Evolutionary conservation across 306 rosid species (phyloP).

Genomic region (Trifolium pratense): DNA sequence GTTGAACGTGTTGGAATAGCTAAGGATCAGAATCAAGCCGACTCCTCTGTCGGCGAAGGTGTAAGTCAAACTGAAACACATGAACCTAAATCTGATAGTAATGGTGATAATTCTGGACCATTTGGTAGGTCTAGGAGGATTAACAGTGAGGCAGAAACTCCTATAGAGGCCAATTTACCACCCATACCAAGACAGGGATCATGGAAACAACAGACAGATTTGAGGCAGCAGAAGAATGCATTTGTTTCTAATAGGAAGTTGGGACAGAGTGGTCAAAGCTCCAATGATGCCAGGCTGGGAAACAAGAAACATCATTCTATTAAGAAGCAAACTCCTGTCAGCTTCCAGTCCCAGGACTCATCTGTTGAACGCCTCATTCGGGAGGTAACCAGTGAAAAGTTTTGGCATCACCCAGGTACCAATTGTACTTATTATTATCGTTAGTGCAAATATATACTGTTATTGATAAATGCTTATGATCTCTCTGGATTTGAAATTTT

Average conservation of each 20-base stretch:
- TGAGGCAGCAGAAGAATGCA: slow-evolving; percentile 67
- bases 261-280: slow-evolving; percentile 58
- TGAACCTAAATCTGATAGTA: slow-evolving; percentile 72
- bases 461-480: slow-evolving; percentile 29
- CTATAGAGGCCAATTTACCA: slow-evolving; percentile 66
- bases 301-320: slow-evolving; percentile 73
- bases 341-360: slow-evolving; percentile 72
- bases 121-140: slow-evolving; percentile 66
- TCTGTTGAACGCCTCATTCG: slow-evolving; percentile 97
- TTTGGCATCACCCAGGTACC: slow-evolving; percentile 98
- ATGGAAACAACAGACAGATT: slow-evolving; percentile 82
- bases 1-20: slow-evolving; percentile 62
- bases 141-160: slow-evolving; percentile 64
- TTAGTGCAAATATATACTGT: slow-evolving; percentile 20
- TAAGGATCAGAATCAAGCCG: slow-evolving; percentile 76
- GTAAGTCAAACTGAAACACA: slow-evolving; percentile 54
- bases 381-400: slow-evolving; percentile 95
- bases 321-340: slow-evolving; percentile 74
- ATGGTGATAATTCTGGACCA: slow-evolving; percentile 66
- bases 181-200: slow-evolving; percentile 86
- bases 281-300: slow-evolving; percentile 65
- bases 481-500: slow-evolving; percentile 21
- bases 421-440: slow-evolving; percentile 20
- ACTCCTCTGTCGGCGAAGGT: slow-evolving; percentile 62
- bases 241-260: slow-evolving; percentile 67